Evolutionary conservation across 1,284 basidiomycete genomes (phyloP).

Genomic region (Exobasidium rhododendri): DNA sequence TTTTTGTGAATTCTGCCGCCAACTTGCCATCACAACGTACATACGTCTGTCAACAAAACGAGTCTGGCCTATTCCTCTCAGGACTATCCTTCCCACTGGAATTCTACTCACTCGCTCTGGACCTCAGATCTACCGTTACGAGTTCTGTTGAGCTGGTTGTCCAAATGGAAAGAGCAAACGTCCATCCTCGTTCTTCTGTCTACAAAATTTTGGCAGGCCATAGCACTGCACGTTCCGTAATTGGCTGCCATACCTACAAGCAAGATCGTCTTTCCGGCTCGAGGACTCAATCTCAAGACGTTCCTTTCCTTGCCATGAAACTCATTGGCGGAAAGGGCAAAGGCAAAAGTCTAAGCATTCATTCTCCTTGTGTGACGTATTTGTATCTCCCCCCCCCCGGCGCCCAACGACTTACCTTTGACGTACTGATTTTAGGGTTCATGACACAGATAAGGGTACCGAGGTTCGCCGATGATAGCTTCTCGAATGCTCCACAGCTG

Average conservation of each 20-base stretch:
- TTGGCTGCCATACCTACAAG: slow-evolving; percentile 81
- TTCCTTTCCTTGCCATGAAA: slow-evolving; percentile 60
- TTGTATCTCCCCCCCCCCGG: slow-evolving; percentile 57
- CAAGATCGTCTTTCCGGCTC: slow-evolving; percentile 72
- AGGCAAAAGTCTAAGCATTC: neutral
- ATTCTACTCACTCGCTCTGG: neutral
- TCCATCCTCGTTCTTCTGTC: slow-evolving; percentile 10
- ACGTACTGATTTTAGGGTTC: slow-evolving; percentile 72
- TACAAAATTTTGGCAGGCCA: slow-evolving; percentile 67
- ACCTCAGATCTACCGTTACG: neutral
- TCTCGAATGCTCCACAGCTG: slow-evolving; percentile 6
- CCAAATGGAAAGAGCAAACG: slow-evolving; percentile 3
- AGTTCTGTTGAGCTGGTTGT: neutral
- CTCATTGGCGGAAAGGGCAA: neutral
- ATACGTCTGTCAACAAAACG: too few species aligned
- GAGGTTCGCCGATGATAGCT: neutral
- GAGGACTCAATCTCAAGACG: slow-evolving; percentile 81
- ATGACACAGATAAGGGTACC: slow-evolving; percentile 81
- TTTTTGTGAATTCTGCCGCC: too few species aligned
- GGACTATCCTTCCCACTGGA: too few species aligned
- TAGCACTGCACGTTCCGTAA: slow-evolving; percentile 75
- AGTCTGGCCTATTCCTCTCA: too few species aligned
- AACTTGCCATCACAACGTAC: too few species aligned
- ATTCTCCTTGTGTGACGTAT: neutral
- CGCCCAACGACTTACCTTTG: neutral